phyloP scores from a whole-genome alignment of 305 asterid genomes.

The Fraxinus ornus region DNA sequence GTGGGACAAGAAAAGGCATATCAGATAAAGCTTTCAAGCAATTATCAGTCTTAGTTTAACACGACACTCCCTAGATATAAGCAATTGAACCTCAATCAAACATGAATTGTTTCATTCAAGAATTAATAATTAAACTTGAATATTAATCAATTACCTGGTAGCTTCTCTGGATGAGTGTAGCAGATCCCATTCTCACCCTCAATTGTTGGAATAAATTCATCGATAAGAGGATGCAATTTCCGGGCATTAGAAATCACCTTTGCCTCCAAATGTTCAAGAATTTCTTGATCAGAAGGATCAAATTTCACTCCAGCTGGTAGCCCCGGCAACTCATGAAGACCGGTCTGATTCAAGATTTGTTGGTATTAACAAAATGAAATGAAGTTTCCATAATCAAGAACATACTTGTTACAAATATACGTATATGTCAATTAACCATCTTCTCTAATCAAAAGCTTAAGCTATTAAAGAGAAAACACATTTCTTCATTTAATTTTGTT shows the following conservation, averaged over 20 bases:
- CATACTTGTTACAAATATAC: background rate
- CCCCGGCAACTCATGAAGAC: slow-evolving; percentile 68
- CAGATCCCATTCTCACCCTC: slow-evolving; percentile 90
- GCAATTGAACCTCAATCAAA: background rate
- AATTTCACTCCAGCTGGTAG: slow-evolving; percentile 94
- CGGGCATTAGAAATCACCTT: slow-evolving; percentile 48
- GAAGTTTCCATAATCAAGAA: background rate
- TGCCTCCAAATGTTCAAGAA: slow-evolving; percentile 76
- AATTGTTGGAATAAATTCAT: slow-evolving; percentile 78
- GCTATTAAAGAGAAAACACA: background rate
- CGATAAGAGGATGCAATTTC: slow-evolving; percentile 73
- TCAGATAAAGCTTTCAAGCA: background rate
- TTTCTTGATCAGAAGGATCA: slow-evolving; percentile 88
- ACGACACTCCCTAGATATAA: background rate
- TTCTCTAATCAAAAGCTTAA: background rate
- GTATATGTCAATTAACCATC: background rate
- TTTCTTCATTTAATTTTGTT: background rate
- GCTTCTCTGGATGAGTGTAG: slow-evolving; percentile 84
- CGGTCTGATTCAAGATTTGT: slow-evolving; percentile 30
- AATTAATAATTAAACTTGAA: background rate
- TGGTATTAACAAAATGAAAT: background rate
- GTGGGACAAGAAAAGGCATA: background rate
- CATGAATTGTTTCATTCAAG: background rate
- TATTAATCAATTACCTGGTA: slow-evolving; percentile 56
- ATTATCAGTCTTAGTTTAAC: background rate